Base-by-base conservation (phyloP, 225 moss, liverwort and hornwort genomes). In the Straminergon stramineum region DNA sequence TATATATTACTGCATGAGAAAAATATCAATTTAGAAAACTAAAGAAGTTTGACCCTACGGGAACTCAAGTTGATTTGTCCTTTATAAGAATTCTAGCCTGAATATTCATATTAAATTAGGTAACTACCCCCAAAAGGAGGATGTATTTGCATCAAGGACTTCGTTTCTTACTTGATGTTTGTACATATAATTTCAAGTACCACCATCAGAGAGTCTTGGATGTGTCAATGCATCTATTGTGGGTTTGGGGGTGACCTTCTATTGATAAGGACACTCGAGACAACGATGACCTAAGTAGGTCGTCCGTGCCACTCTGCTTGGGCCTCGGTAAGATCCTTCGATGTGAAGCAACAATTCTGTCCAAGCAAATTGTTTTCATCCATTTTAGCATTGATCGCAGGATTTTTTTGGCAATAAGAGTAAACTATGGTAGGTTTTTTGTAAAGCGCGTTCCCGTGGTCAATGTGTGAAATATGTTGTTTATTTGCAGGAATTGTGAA, bases 191-290 rank as follows among this genome's bases (percentile, higher is more conserved):
- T 88, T 90, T 73, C 91, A 97, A 96, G 95, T 96, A 37, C 95
- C 96, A 80, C 68, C 90, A 82, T 93, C 90, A 84, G 93, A 97
- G 91, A 94, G 92, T 61, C 88, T 96, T n/a, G 91, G 95, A 81
- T 95, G 93, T 84, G 70, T 96, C 27, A 96, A 96, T 91, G 96
- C 96, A 85, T 89, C 93, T 39, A 87, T 97, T 85, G 97, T 97
- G 79, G 97, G 96, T 77, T 91, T 97, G 52, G 96, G 95, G 69
- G 90, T 96, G 45, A 90, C 81, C 82, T 86, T 86, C 79, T 66
- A 80, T 62, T 81, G n/a, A 65, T 27, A 83, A 88, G 84, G 75
- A 52, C 81, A 30, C 63, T 17, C 23, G 86, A 81, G 90, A 82
- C 64, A 88, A 58, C 57, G 73, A 89, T 65, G 88, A 91, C 67